phyloP scores from a whole-genome alignment of 1,284 basidiomycete genomes.

The Boletus nobilissimus region DNA sequence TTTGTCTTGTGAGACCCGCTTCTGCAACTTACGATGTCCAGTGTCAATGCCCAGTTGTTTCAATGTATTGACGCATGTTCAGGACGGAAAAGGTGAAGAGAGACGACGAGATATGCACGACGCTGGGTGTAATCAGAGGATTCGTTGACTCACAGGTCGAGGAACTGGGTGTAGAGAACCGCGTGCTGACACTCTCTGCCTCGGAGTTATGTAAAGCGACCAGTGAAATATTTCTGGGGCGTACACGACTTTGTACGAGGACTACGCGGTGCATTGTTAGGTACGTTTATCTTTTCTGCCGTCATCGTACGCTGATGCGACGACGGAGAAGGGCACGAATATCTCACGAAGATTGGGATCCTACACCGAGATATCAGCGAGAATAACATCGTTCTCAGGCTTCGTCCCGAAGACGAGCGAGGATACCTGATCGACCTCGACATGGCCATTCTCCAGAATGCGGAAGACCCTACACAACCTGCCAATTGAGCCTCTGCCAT shows the following conservation, averaged over 20 bases:
- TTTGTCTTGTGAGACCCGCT: too few relatives aligned
- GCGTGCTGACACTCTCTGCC: conserved; percentile 60
- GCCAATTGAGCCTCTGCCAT: not conserved
- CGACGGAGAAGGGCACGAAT: conserved; percentile 12
- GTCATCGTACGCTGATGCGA: not conserved
- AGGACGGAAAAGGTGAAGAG: not conserved
- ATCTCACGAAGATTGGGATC: conserved; percentile 9
- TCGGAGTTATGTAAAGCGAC: conserved; percentile 37
- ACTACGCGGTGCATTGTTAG: not conserved
- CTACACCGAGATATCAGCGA: not conserved
- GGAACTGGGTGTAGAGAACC: not conserved
- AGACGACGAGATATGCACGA: not conserved
- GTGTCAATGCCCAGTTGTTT: too few relatives aligned
- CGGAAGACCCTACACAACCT: not conserved
- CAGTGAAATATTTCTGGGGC: too few relatives aligned
- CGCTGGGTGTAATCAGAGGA: conserved; percentile 9
- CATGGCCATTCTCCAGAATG: not conserved
- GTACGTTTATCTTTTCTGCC: conserved; percentile 1
- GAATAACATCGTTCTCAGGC: not conserved
- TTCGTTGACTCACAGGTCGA: not conserved
- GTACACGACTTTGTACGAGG: conserved; percentile 13
- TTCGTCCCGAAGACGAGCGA: conserved; percentile 11
- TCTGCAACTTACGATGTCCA: too few relatives aligned
- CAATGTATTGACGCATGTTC: too few relatives aligned
- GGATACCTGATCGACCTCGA: not conserved